These are phyloP conservation scores for Rachicladosporium sp. DNA, from an alignment of 2,329 filamentous ascomycete species.

Conservation along the genomic window DNA sequence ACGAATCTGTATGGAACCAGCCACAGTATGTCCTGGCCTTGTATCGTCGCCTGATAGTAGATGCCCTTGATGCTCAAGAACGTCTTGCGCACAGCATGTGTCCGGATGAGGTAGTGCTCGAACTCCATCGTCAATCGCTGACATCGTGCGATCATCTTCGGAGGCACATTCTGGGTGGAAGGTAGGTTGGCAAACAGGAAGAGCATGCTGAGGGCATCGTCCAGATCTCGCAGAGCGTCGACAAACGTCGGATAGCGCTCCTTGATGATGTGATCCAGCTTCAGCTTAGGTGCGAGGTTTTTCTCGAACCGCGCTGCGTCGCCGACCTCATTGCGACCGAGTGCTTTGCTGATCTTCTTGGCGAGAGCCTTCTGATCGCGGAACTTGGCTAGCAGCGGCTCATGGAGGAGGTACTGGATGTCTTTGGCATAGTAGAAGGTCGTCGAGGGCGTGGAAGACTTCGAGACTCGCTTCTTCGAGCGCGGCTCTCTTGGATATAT, in stretches of 20 bases:
- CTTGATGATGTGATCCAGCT: constrained; percentile 91
- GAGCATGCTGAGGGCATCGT: constrained; percentile 92
- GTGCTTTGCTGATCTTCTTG: constrained; percentile 90
- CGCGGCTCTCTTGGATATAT: constrained; percentile 96
- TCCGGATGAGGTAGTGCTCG: constrained; percentile 91
- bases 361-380: constrained; percentile 92
- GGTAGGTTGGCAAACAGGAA: constrained; percentile 96
- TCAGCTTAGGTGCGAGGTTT: constrained; percentile 78
- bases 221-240: constrained; percentile 84
- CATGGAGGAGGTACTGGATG: constrained; percentile 95
- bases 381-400: constrained; percentile 87
- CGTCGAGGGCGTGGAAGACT: constrained; percentile 76
- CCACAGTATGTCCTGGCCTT: constrained; percentile 95
- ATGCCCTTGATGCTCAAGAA: constrained; percentile 99
- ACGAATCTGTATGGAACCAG: constrained; percentile 97
- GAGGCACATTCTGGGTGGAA: constrained; percentile 74
- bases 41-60: constrained; percentile 95
- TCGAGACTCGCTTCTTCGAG: constrained; percentile 93
- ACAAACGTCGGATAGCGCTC: constrained; percentile 96
- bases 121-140: constrained; percentile 91
- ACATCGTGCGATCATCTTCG: constrained; percentile 91
- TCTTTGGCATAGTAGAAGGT: constrained; percentile 92
- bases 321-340: constrained; percentile 80
- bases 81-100: constrained; percentile 83
- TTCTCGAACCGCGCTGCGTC: constrained; percentile 85